Conservation (phyloP, 2,329 filamentous ascomycete species). For the Kalmusia sp. region DNA sequence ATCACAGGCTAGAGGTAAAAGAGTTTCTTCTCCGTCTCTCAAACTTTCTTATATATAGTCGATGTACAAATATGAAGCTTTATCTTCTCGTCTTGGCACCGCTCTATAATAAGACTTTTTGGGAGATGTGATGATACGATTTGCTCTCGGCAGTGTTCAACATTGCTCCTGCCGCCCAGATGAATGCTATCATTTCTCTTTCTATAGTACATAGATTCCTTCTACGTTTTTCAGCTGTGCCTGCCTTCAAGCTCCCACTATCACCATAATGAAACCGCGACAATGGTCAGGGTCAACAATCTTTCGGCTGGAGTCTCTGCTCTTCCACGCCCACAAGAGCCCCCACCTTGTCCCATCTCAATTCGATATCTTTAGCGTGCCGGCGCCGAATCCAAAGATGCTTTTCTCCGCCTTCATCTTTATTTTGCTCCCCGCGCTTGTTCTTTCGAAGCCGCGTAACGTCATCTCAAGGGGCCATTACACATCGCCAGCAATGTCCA, state of each 20-base stretch:
- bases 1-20: too few species aligned
- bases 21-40: too few species aligned
- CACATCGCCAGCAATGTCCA: not conserved
- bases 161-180: too few species aligned
- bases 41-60: too few species aligned
- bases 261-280: not conserved
- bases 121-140: too few species aligned
- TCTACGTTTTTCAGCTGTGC: not conserved
- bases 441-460: not conserved
- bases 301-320: not conserved
- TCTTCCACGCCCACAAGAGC: not conserved
- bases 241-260: not conserved
- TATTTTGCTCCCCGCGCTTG: not conserved
- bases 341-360: not conserved
- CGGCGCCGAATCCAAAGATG: constrained; percentile 2
- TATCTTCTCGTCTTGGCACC: too few species aligned
- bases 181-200: too few species aligned
- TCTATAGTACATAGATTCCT: too few species aligned
- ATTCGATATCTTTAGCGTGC: constrained; percentile 2
- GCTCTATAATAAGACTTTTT: too few species aligned
- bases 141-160: too few species aligned
- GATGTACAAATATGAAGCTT: too few species aligned
- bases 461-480: not conserved
- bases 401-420: constrained; percentile 6
- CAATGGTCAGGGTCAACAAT: not conserved